These are phyloP conservation scores for Pterocarpus santalinus DNA, from an alignment of 306 rosid genomes.

Conservation along the genomic window DNA sequence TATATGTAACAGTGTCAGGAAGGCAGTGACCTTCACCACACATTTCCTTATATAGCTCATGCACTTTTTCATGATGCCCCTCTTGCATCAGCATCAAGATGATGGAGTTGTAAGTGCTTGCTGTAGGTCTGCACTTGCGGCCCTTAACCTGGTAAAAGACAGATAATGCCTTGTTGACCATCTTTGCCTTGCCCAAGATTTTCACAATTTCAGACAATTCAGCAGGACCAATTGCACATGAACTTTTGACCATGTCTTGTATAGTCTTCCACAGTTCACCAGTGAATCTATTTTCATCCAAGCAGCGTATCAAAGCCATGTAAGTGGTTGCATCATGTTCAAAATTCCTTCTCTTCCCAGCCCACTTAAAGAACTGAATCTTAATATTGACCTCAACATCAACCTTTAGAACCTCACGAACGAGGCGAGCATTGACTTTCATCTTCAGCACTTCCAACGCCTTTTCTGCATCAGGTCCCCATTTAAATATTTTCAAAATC, in stretches of 20 bases:
- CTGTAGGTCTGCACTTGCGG: constrained; percentile 78
- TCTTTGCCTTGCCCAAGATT: constrained; percentile 82
- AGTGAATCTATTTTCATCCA: constrained; percentile 66
- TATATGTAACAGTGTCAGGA: constrained; percentile 89
- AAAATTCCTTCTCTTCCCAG: constrained; percentile 78
- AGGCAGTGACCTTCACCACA: constrained; percentile 73
- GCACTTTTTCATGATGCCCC: constrained; percentile 85
- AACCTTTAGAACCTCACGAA: constrained; percentile 76
- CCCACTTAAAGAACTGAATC: constrained; percentile 92
- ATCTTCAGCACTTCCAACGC: constrained; percentile 89
- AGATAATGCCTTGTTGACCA: constrained; percentile 86
- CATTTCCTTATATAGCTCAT: constrained; percentile 93
- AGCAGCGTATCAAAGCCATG: constrained; percentile 77
- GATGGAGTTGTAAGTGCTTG: constrained; percentile 72
- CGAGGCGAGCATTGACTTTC: constrained; percentile 82
- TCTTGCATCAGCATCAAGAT: constrained; percentile 89
- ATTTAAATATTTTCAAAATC: constrained; percentile 90
- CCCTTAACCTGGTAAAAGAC: constrained; percentile 81
- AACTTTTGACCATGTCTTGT: constrained; percentile 80
- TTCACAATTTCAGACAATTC: constrained; percentile 77
- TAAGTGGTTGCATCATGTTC: constrained; percentile 76
- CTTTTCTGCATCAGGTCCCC: constrained; percentile 98
- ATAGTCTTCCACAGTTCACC: constrained; percentile 87
- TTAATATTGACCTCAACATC: constrained; percentile 82
- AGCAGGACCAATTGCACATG: constrained; percentile 61